Conservation (phyloP, 192 early-diverging fungal species). For the Helicostylum pulchrum region DNA sequence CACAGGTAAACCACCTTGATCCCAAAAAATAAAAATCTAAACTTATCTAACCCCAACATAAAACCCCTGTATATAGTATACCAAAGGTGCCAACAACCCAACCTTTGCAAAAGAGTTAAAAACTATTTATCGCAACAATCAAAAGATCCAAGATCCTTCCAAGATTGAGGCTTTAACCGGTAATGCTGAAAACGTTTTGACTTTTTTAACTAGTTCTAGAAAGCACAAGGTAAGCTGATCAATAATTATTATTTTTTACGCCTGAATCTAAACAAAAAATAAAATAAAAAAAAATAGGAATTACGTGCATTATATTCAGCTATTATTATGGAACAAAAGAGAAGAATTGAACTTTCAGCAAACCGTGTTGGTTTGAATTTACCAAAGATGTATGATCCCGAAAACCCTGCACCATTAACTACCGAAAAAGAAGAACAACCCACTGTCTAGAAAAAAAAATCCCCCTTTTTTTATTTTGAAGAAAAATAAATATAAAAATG, state of each 20-base stretch:
- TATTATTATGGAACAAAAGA: conserved; percentile 36
- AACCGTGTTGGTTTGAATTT: conserved; percentile 36
- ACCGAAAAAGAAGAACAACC: not conserved
- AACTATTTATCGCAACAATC: conserved; percentile 18
- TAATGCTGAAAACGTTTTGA: conserved; percentile 31
- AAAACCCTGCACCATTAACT: conserved; percentile 18
- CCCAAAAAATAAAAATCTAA: too few relatives aligned
- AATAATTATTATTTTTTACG: not conserved
- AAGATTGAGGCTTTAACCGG: conserved; percentile 13
- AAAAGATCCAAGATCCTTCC: conserved; percentile 17
- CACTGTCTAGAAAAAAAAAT: not conserved
- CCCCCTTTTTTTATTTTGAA: too few relatives aligned
- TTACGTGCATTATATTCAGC: conserved; percentile 26
- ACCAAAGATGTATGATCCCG: conserved; percentile 28
- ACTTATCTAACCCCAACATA: not conserved
- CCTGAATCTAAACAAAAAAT: not conserved
- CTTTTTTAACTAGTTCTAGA: conserved; percentile 26
- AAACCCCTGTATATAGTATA: conserved; percentile 22
- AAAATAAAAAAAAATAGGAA: conserved; percentile 7
- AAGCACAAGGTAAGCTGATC: conserved; percentile 30
- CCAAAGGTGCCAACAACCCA: conserved; percentile 29
- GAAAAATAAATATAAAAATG: too few relatives aligned
- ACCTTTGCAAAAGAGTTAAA: conserved; percentile 26
- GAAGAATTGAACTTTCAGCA: conserved; percentile 32
- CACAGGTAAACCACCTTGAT: conserved; percentile 13